Evolutionary conservation across 768 basidiomycete genomes (phyloP).

Genomic region (Sporobolomyces pararoseus): DNA sequence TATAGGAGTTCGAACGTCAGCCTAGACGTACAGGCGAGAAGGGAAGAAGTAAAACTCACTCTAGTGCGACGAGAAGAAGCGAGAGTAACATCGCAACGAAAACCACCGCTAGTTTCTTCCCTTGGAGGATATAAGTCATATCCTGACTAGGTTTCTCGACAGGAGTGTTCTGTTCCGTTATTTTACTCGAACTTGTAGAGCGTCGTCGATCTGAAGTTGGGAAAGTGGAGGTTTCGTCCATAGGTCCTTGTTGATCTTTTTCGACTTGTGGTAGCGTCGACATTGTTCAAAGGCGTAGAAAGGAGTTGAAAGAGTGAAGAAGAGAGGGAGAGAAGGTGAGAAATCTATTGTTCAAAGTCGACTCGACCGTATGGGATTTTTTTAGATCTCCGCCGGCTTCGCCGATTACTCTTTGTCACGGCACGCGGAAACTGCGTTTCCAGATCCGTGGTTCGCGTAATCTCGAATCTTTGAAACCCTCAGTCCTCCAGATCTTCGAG

Average conservation of each 20-base stretch:
- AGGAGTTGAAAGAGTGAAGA: not conserved
- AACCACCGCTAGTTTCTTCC: constrained; percentile 41
- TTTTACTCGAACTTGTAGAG: not conserved
- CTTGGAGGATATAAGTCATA: constrained; percentile 10
- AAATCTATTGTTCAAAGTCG: no score
- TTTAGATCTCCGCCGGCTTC: no score
- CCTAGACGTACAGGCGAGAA: no score
- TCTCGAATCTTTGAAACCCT: no score
- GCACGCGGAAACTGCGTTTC: no score
- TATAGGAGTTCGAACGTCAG: no score
- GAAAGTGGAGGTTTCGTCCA: not conserved
- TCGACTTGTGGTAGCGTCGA: not conserved
- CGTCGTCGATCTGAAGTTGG: not conserved
- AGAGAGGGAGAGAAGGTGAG: no score
- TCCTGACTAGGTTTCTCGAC: not conserved
- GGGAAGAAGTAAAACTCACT: constrained; percentile 13
- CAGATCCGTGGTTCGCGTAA: no score
- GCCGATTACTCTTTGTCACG: no score
- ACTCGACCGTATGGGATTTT: no score
- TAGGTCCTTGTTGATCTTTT: not conserved
- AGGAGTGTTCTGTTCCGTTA: not conserved
- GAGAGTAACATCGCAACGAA: constrained; percentile 31
- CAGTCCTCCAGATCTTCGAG: no score
- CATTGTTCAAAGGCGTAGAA: not conserved
- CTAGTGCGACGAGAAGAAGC: constrained; percentile 31